phyloP scores from a whole-genome alignment of 495 filamentous ascomycete genomes.

The Clohesyomyces aquaticus region DNA sequence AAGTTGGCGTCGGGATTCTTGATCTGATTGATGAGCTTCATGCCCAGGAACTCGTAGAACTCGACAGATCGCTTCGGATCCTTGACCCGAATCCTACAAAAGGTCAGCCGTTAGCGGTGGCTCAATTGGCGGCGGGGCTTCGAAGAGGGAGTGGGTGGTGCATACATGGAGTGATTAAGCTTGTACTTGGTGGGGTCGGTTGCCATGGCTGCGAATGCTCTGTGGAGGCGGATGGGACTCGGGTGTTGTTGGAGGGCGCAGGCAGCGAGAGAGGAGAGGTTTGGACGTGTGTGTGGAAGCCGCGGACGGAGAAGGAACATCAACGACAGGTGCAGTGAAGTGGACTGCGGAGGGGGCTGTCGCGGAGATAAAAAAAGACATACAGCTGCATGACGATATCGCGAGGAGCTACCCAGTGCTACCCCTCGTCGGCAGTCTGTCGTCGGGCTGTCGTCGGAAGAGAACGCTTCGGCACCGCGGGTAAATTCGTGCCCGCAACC shows the following conservation, averaged over 20 bases:
- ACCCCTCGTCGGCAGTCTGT: background rate
- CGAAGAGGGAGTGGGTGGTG: background rate
- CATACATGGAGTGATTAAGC: constrained; percentile 46
- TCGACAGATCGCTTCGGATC: constrained; percentile 90
- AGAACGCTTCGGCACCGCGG: background rate
- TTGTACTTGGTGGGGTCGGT: constrained; percentile 32
- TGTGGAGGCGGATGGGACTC: background rate
- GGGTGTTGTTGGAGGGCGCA: constrained; percentile 11
- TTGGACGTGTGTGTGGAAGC: background rate
- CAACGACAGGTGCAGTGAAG: constrained; percentile 4
- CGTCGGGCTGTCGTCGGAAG: background rate
- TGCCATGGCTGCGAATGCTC: constrained; percentile 33
- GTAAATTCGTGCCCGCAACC: background rate
- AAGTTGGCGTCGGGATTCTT: constrained; percentile 80
- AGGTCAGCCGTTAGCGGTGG: constrained; percentile 4
- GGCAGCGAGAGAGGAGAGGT: constrained; percentile 1
- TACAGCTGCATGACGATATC: no score
- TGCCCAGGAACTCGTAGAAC: constrained; percentile 92
- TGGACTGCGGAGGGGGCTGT: background rate
- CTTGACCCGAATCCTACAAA: constrained; percentile 83
- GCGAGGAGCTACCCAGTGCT: no score
- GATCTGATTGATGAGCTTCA: constrained; percentile 79
- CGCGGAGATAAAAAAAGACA: background rate
- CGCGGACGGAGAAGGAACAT: constrained; percentile 22
- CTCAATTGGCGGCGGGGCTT: background rate